Evolutionary conservation across 164 flowering plant species (phyloP).

Genomic region (Macadamia tetraphylla): DNA sequence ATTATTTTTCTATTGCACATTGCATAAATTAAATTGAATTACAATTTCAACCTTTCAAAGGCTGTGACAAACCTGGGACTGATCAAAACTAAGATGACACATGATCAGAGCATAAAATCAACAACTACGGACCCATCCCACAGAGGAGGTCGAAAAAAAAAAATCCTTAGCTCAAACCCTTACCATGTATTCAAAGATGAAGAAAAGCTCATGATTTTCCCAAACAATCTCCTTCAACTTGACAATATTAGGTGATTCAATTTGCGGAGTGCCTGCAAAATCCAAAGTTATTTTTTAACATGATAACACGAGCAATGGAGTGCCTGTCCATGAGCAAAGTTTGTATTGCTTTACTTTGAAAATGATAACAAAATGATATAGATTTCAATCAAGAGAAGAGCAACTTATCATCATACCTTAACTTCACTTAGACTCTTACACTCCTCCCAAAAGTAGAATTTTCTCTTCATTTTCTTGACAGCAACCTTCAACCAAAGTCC

Average conservation of each 20-base stretch:
- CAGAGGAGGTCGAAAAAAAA: neutral
- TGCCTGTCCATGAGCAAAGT: no score
- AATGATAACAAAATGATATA: no score
- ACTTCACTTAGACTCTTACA: constrained; percentile 76
- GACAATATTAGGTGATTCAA: constrained; percentile 69
- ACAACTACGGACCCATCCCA: no score
- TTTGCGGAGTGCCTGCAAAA: constrained; percentile 68
- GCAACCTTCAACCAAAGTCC: constrained; percentile 55
- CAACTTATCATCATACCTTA: constrained; percentile 38
- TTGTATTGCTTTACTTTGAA: no score
- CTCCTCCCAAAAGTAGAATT: constrained; percentile 80
- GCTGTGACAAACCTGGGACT: no score
- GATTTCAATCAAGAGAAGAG: neutral
- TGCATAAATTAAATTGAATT: no score
- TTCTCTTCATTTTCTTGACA: constrained; percentile 90
- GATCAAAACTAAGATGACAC: no score
- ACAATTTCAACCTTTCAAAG: no score
- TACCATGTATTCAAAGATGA: constrained; percentile 85
- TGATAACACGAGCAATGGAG: neutral
- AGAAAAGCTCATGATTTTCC: constrained; percentile 70
- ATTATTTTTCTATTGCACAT: no score
- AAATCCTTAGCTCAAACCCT: constrained; percentile 1
- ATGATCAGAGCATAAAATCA: no score
- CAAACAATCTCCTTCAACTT: constrained; percentile 76
- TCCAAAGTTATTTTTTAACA: neutral